Evolutionary conservation across 371 early-diverging fungal genomes (phyloP).

Genomic region (Mucor racemosus): DNA sequence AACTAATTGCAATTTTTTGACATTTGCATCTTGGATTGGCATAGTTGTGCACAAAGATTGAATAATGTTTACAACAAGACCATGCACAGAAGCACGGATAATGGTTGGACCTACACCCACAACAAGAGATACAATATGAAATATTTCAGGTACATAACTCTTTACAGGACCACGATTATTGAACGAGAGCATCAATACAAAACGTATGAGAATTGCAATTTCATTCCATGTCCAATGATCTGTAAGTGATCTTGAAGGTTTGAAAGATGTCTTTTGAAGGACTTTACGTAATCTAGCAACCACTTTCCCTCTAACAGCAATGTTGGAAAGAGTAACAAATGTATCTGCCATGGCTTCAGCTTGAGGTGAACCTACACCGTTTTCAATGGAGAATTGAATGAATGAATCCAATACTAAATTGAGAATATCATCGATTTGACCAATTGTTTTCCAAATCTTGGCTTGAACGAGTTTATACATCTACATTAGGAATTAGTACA

Average conservation of each 20-base stretch:
- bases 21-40: slow-evolving; percentile 66
- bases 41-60: slow-evolving; percentile 85
- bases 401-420: slow-evolving; percentile 85
- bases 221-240: slow-evolving; percentile 89
- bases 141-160: slow-evolving; percentile 87
- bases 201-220: slow-evolving; percentile 85
- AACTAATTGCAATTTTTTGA: slow-evolving; percentile 62
- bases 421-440: slow-evolving; percentile 79
- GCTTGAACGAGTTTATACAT: slow-evolving; percentile 86
- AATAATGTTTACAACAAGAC: slow-evolving; percentile 87
- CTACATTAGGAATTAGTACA: slow-evolving; percentile 21
- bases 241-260: slow-evolving; percentile 71
- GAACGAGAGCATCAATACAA: slow-evolving; percentile 89
- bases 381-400: slow-evolving; percentile 78
- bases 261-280: slow-evolving; percentile 76
- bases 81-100: slow-evolving; percentile 89
- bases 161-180: slow-evolving; percentile 75
- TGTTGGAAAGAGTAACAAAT: slow-evolving; percentile 80
- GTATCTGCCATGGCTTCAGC: slow-evolving; percentile 90
- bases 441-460: slow-evolving; percentile 85
- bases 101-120: slow-evolving; percentile 86
- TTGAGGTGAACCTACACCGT: slow-evolving; percentile 80
- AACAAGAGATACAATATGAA: slow-evolving; percentile 81
- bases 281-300: slow-evolving; percentile 79
- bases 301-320: slow-evolving; percentile 83